phyloP scores from a whole-genome alignment of 2,329 filamentous ascomycete genomes.

The Parascedosporium putredinis region DNA sequence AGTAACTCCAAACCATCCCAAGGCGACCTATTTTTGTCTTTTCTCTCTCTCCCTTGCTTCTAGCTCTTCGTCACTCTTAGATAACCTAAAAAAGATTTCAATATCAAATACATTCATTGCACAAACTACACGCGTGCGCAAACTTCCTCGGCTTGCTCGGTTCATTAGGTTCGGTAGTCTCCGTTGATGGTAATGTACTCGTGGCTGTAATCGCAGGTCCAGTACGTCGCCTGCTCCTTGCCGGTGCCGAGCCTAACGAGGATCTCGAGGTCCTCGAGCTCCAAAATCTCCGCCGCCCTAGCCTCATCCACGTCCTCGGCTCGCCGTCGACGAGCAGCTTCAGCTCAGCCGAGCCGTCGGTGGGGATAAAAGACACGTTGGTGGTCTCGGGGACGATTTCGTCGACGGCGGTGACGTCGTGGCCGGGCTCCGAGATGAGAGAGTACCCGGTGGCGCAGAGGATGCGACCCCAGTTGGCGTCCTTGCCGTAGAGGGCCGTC shows the following conservation, averaged over 20 bases:
- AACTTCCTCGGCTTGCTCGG: not conserved
- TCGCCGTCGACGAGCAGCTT: conserved; percentile 70
- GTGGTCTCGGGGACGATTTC: conserved; percentile 60
- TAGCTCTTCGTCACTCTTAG: no score
- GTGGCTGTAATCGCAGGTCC: conserved; percentile 81
- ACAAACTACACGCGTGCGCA: not conserved
- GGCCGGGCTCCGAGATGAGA: conserved; percentile 47
- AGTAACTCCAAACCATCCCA: no score
- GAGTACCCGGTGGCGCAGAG: conserved; percentile 87
- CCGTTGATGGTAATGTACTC: conserved; percentile 66
- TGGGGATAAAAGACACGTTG: conserved; percentile 68
- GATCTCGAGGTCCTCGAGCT: conserved; percentile 71
- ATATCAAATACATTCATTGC: not conserved
- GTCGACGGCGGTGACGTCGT: conserved; percentile 46
- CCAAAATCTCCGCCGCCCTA: conserved; percentile 66
- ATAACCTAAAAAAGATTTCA: no score
- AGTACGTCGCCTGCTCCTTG: conserved; percentile 59
- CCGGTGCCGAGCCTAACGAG: conserved; percentile 62
- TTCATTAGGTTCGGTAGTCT: conserved; percentile 49
- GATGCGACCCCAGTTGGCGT: conserved; percentile 97
- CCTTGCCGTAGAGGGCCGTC: conserved; percentile 91
- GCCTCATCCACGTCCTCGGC: conserved; percentile 67
- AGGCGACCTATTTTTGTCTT: no score
- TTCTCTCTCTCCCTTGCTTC: no score
- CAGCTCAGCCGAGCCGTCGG: conserved; percentile 66